Percentiles rank a stretch among this genome's conserved stretches.
Conservation (phyloP, 1,284 basidiomycete genomes). For the Tilletiaria anomala region DNA sequence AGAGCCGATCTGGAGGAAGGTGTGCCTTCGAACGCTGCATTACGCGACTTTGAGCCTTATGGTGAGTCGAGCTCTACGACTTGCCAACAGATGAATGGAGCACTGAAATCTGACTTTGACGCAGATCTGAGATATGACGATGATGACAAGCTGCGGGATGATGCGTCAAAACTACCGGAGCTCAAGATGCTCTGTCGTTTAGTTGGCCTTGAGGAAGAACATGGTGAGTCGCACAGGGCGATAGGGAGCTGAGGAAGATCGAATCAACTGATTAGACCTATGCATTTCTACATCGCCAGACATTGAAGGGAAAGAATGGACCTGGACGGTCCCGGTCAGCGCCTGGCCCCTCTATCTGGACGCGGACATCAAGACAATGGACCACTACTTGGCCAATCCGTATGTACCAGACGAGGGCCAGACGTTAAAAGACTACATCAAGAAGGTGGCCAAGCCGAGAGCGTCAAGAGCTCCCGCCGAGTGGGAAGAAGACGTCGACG, state of each 20-base stretch:
- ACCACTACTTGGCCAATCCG: slow-evolving; percentile 28
- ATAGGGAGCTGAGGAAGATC: background rate
- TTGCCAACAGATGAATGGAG: background rate
- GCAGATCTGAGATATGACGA: slow-evolving; percentile 10
- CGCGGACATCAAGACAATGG: slow-evolving; percentile 24
- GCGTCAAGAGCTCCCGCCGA: background rate
- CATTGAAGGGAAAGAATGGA: slow-evolving; percentile 15
- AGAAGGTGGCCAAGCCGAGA: slow-evolving; percentile 14
- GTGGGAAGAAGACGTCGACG: background rate
- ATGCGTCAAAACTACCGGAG: slow-evolving; percentile 20
- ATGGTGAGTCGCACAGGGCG: slow-evolving; percentile 1
- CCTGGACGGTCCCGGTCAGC: slow-evolving; percentile 24
- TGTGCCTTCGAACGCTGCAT: slow-evolving; percentile 2
- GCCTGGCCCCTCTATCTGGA: slow-evolving; percentile 18
- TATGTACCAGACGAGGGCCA: slow-evolving; percentile 13
- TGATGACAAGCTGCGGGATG: slow-evolving; percentile 18
- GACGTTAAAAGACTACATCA: slow-evolving; percentile 14
- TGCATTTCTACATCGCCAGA: background rate
- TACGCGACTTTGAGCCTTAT: slow-evolving; percentile 2
- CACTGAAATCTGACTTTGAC: background rate
- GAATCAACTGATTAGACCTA: background rate
- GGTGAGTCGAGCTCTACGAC: too few relatives aligned
- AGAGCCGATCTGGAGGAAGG: background rate
- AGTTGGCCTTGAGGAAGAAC: slow-evolving; percentile 19
- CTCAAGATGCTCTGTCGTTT: slow-evolving; percentile 35